These are phyloP conservation scores for Trichoderma sp. DNA, from an alignment of 2,329 filamentous ascomycete species.

Conservation along the genomic window DNA sequence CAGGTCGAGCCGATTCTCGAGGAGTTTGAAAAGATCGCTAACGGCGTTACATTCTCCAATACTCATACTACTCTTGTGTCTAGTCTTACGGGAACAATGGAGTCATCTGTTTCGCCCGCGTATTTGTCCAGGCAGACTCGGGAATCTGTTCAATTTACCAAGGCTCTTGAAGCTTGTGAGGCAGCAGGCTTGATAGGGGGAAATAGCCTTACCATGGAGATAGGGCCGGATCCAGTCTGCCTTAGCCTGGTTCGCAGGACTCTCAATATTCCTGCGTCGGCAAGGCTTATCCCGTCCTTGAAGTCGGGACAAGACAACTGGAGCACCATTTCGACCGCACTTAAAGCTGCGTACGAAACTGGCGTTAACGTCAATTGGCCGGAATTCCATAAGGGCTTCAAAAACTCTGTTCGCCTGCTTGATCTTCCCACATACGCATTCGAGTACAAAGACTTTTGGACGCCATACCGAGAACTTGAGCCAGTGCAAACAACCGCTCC, in stretches of 20 bases:
- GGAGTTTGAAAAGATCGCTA: not conserved
- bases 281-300: not conserved
- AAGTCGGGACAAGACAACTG: not conserved
- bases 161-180: not conserved
- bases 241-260: not conserved
- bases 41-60: not conserved
- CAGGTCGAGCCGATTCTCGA: not conserved
- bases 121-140: not conserved
- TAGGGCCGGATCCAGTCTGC: not conserved
- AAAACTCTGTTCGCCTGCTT: not conserved
- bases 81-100: not conserved
- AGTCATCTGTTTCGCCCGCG: not conserved
- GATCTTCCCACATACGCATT: constrained; percentile 6
- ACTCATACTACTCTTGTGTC: not conserved
- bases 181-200: not conserved
- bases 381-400: not conserved
- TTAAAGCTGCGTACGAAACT: not conserved
- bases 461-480: not conserved
- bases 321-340: not conserved
- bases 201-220: not conserved
- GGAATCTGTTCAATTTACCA: not conserved
- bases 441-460: constrained; percentile 4
- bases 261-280: not conserved
- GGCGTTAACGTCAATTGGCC: not conserved
- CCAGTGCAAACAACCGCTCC: not conserved